phyloP scores from a whole-genome alignment of 2,329 filamentous ascomycete species.

The Pseudocercospora ulei region DNA sequence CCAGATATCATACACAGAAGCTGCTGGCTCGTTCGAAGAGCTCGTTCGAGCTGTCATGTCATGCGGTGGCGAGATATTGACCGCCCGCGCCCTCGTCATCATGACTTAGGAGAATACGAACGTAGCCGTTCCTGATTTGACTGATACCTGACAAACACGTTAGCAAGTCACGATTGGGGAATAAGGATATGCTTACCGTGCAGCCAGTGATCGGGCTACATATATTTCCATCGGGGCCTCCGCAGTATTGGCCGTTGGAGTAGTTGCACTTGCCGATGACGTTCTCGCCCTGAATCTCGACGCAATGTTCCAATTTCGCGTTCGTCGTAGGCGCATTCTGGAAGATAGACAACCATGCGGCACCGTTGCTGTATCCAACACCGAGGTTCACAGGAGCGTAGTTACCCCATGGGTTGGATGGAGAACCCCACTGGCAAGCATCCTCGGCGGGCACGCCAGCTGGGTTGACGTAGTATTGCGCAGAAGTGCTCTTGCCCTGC shows the following conservation, averaged over 20 bases:
- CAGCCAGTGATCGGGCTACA: slow-evolving; percentile 54
- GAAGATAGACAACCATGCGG: slow-evolving; percentile 74
- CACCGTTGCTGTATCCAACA: slow-evolving; percentile 59
- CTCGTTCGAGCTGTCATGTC: slow-evolving; percentile 18
- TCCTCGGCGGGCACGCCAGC: slow-evolving; percentile 56
- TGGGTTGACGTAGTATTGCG: slow-evolving; percentile 96
- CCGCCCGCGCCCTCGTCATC: slow-evolving; percentile 13
- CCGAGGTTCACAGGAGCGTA: slow-evolving; percentile 81
- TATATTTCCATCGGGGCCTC: slow-evolving; percentile 39
- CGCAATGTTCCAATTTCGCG: slow-evolving; percentile 63
- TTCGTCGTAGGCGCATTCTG: slow-evolving; percentile 67
- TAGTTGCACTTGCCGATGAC: slow-evolving; percentile 55
- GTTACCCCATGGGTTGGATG: slow-evolving; percentile 58
- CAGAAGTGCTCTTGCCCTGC: slow-evolving; percentile 64
- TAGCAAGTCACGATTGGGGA: slow-evolving; percentile 11
- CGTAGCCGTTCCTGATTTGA: slow-evolving; percentile 43
- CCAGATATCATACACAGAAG: slow-evolving; percentile 25
- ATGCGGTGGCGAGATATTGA: slow-evolving; percentile 8
- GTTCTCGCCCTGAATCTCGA: slow-evolving; percentile 62
- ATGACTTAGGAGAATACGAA: slow-evolving; percentile 38
- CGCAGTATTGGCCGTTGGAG: slow-evolving; percentile 53
- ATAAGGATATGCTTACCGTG: slow-evolving; percentile 57
- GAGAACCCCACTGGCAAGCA: slow-evolving; percentile 66
- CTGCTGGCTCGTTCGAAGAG: slow-evolving; percentile 17
- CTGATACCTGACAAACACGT: slow-evolving; percentile 38